Percentiles rank a stretch among this genome's conserved stretches.
Evolutionary conservation across 495 filamentous ascomycete genomes (phyloP).

Genomic region (Chaetomium tenue): DNA sequence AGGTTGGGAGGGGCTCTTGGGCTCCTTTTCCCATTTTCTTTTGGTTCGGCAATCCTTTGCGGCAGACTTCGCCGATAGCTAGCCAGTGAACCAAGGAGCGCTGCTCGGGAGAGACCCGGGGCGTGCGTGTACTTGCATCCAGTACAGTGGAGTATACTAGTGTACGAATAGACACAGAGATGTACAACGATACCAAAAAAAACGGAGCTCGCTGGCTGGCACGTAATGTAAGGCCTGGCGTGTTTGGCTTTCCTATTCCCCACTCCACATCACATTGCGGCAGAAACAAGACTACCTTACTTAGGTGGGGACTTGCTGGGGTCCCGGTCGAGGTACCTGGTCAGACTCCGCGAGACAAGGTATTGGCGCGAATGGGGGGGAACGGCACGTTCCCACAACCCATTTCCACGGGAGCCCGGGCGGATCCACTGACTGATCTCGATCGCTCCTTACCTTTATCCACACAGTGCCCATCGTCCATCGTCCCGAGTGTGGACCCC

Average conservation of each 20-base stretch:
- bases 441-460: slow-evolving; percentile 25
- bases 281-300: slow-evolving; percentile 4
- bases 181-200: not conserved
- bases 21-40: no score
- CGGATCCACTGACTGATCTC: slow-evolving; percentile 25
- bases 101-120: no score
- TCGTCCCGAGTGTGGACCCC: slow-evolving; percentile 19
- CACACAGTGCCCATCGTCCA: slow-evolving; percentile 22
- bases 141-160: not conserved
- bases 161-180: not conserved
- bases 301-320: not conserved
- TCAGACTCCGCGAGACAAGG: slow-evolving; percentile 14
- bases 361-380: slow-evolving; percentile 15
- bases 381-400: slow-evolving; percentile 27
- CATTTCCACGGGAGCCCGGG: slow-evolving; percentile 28
- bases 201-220: slow-evolving; percentile 2
- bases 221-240: slow-evolving; percentile 1
- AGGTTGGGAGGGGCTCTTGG: no score
- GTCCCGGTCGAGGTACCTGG: slow-evolving; percentile 18
- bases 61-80: no score
- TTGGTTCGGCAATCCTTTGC: no score
- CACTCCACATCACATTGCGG: not conserved
- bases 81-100: no score
- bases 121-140: no score
- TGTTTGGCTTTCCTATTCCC: slow-evolving; percentile 1